Evolutionary conservation across 768 basidiomycete genomes (phyloP).

Genomic region (Steccherinum ochraceum): DNA sequence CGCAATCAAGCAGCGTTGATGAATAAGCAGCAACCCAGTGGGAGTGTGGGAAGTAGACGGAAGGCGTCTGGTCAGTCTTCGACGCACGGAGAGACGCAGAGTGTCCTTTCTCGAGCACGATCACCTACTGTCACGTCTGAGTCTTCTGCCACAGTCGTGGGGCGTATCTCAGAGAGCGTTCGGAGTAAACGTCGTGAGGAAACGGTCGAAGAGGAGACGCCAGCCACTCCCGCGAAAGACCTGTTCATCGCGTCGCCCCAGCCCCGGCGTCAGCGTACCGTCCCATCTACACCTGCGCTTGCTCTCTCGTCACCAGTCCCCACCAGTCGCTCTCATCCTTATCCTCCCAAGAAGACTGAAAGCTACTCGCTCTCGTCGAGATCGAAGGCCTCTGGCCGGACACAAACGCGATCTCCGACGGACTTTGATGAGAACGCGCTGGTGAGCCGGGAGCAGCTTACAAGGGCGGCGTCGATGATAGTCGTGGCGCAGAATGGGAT

Average conservation of each 20-base stretch:
- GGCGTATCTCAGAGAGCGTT: neutral
- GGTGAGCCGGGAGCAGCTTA: constrained; percentile 52
- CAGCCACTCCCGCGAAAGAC: neutral
- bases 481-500: constrained; percentile 66
- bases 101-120: constrained; percentile 4
- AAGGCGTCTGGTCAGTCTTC: constrained; percentile 6
- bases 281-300: constrained; percentile 13
- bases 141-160: neutral
- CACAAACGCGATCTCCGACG: constrained; percentile 1
- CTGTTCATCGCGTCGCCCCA: neutral
- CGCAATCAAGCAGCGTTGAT: constrained; percentile 13
- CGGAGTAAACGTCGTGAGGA: neutral
- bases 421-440: constrained; percentile 38
- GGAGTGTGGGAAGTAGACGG: neutral
- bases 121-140: neutral
- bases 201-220: neutral
- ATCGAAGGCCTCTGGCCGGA: neutral
- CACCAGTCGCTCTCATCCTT: constrained; percentile 14
- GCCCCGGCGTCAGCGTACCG: constrained; percentile 8
- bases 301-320: constrained; percentile 10
- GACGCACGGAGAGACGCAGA: constrained; percentile 3
- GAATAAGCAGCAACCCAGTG: neutral
- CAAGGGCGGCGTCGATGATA: constrained; percentile 51
- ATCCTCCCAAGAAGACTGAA: neutral
- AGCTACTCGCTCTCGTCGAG: neutral